Evolutionary conservation across 163 green algal genomes (phyloP), one percentile per base, ranked within the genome.

Genomic region (Prototheca cutis): DNA sequence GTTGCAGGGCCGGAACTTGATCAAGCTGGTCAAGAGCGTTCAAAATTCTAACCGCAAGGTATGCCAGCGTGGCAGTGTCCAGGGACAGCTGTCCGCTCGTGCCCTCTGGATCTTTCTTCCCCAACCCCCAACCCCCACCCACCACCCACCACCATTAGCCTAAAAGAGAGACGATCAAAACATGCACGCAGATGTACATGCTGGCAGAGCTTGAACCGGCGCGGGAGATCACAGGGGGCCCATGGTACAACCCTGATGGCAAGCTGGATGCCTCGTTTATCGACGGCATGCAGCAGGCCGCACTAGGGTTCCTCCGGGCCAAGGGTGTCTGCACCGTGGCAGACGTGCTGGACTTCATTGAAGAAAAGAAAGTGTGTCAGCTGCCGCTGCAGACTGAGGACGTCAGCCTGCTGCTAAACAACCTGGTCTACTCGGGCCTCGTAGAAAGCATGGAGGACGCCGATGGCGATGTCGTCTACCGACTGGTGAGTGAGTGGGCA

Each of bases 11-110:
- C 66, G 83, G 10, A 49, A 61, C 19, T 73, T 98, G 40, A 83
- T 97, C n/a, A 97, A 98, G 73, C 63, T 61, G n/a, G 80, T 97
- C 19, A 95, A 95, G 68, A 81, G 74, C 51, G 78, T 93, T 3
- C 79, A 82, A 53, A 81, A 87, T 65, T 71, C 76, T 18, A 84
- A 62, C 39, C 61, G 76, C 21, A 93, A 95, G 77, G 71, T 72
- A 33, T 24, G 54, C n/a, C 15, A 31, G 48, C 8, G 7, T 32
- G n/a, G 48, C 34, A 6, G 5, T 21, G 34, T 21, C 4, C 8
- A 15, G 27, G 8, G 8, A 34, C n/a, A n/a, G n/a, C n/a, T n/a
- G n/a, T n/a, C n/a, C n/a, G n/a, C n/a, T n/a, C n/a, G n/a, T n/a
- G n/a, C n/a, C n/a, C n/a, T n/a, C n/a, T n/a, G n/a, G n/a, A n/a